A percentile compares a stretch with the other conserved stretches of the same genome.
phyloP scores from a whole-genome alignment of 192 early-diverging fungal genomes.

The Coemansia sp. region DNA sequence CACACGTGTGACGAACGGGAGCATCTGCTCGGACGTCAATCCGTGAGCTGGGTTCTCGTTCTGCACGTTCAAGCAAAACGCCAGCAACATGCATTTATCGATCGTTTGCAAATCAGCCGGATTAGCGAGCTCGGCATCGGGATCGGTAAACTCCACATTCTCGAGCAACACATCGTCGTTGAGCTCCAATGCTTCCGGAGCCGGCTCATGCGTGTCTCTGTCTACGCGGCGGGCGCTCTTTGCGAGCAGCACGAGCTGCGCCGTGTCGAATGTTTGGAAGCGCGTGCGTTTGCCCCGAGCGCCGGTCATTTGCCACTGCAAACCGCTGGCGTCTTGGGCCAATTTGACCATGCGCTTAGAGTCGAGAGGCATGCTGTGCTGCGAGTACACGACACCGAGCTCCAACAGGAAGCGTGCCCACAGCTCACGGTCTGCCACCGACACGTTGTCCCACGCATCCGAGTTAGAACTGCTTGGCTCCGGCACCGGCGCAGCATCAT shows the following conservation, averaged over 20 bases:
- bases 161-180: conserved; percentile 95
- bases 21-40: conserved; percentile 94
- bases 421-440: conserved; percentile 28
- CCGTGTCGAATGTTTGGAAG: conserved; percentile 85
- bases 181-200: conserved; percentile 76
- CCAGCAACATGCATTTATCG: conserved; percentile 88
- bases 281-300: conserved; percentile 87
- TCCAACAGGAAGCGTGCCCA: conserved; percentile 74
- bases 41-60: conserved; percentile 93
- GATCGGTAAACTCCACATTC: conserved; percentile 63
- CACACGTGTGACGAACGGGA: conserved; percentile 87
- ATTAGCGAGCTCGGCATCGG: conserved; percentile 51
- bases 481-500: not conserved
- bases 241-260: conserved; percentile 90
- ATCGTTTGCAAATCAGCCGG: conserved; percentile 62
- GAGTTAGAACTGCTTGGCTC: not conserved
- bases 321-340: conserved; percentile 75
- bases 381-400: conserved; percentile 72
- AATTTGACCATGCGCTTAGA: conserved; percentile 60
- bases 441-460: conserved; percentile 7
- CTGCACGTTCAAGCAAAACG: conserved; percentile 88
- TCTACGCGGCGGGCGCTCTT: conserved; percentile 61
- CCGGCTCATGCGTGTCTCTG: conserved; percentile 5
- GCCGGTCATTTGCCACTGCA: conserved; percentile 86
- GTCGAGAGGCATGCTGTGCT: conserved; percentile 70